Evolutionary conservation across 352 stramenopile genomes (phyloP).

Genomic region (Globisporangium spiculum): DNA sequence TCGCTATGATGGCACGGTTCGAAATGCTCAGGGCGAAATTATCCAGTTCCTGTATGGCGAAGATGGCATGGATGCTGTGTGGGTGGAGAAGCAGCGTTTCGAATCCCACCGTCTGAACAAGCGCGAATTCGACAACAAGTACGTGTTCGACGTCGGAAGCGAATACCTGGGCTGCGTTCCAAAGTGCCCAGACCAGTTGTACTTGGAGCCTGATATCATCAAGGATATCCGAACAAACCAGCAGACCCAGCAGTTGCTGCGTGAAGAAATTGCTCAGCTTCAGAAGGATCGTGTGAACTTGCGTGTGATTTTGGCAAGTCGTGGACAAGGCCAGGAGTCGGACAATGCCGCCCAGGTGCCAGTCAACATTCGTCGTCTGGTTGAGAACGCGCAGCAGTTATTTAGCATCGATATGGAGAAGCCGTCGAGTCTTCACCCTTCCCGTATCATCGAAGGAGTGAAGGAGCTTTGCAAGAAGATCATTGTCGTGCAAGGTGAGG

Average conservation of each 20-base stretch:
- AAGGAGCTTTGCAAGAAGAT: conserved; percentile 93
- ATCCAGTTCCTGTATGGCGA: conserved; percentile 93
- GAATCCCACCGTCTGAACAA: conserved; percentile 90
- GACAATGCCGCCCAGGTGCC: conserved; percentile 90
- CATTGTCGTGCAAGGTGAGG: conserved; percentile 95
- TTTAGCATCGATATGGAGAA: conserved; percentile 93
- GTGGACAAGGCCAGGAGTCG: conserved; percentile 91
- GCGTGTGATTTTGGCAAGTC: conserved; percentile 93
- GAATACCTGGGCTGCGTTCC: conserved; percentile 91
- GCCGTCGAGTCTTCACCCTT: conserved; percentile 91
- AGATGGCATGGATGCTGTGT: conserved; percentile 99
- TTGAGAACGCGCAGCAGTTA: conserved; percentile 96
- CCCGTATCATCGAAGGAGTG: conserved; percentile 88
- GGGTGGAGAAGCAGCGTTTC: conserved; percentile 98
- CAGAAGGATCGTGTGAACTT: conserved; percentile 94
- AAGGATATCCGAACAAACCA: conserved; percentile 93
- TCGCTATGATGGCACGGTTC: conserved; percentile 98
- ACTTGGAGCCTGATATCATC: conserved; percentile 83
- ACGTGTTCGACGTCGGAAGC: conserved; percentile 91
- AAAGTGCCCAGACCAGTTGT: conserved; percentile 81
- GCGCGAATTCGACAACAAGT: conserved; percentile 93
- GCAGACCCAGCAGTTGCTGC: conserved; percentile 91
- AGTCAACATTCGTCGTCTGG: conserved; percentile 93
- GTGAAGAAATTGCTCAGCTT: conserved; percentile 93
- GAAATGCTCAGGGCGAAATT: conserved; percentile 90